These are phyloP conservation scores for Cyamopsis tetragonoloba DNA, from an alignment of 306 rosid genomes.

Conservation along the genomic window DNA sequence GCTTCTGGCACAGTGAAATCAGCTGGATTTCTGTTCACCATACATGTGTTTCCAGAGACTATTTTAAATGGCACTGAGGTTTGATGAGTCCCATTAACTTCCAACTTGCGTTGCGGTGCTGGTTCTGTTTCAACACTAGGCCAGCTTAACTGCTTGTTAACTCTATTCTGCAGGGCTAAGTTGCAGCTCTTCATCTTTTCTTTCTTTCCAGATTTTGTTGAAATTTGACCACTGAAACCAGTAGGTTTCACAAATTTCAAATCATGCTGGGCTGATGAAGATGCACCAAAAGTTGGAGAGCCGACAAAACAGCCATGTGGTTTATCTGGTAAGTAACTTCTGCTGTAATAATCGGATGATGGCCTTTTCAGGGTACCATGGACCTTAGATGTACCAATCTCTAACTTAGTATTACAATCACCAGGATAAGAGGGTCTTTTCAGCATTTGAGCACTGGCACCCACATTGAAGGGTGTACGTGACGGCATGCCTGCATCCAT, in stretches of 20 bases:
- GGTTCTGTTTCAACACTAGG: conserved; percentile 32
- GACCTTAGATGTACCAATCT: conserved; percentile 49
- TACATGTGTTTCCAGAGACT: conserved; percentile 42
- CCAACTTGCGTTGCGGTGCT: conserved; percentile 31
- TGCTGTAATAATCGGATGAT: conserved; percentile 42
- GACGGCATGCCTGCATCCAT: conserved; percentile 90
- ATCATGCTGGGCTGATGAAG: conserved; percentile 50
- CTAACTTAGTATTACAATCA: conserved; percentile 51
- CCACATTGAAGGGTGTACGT: conserved; percentile 49
- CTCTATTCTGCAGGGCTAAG: conserved; percentile 38
- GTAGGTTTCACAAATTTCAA: conserved; percentile 34
- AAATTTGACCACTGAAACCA: conserved; percentile 39
- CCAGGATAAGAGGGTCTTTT: conserved; percentile 53
- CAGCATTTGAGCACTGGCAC: conserved; percentile 44
- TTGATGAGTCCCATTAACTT: conserved; percentile 36
- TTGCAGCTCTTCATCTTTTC: conserved; percentile 48
- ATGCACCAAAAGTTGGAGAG: conserved; percentile 42
- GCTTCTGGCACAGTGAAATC: conserved; percentile 66
- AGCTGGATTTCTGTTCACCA: conserved; percentile 83
- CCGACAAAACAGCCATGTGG: conserved; percentile 51
- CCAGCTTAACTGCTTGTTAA: conserved; percentile 32
- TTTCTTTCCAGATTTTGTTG: conserved; percentile 48
- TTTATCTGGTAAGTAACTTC: conserved; percentile 47
- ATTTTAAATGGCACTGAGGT: conserved; percentile 38
- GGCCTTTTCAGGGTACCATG: conserved; percentile 38